These are phyloP conservation scores for Suhomyces bolitotheri DNA, from an alignment of 1,139 yeast species.

Conservation along the genomic window DNA sequence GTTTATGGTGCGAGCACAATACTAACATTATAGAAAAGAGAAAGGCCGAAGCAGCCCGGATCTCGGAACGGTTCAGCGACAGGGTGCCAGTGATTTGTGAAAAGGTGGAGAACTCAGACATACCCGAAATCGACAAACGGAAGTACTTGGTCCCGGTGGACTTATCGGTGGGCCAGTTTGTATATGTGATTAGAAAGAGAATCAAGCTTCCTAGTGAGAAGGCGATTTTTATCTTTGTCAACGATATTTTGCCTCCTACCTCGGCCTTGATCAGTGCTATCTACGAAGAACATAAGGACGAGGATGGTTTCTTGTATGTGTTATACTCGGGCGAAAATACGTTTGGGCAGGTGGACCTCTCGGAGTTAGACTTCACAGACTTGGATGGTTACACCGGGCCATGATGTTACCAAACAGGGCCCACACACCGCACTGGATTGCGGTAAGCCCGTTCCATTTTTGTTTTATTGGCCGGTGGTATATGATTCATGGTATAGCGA, in stretches of 20 bases:
- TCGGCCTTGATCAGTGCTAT: constrained; percentile 94
- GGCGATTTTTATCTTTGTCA: constrained; percentile 95
- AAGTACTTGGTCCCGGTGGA: constrained; percentile 96
- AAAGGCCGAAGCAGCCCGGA: constrained; percentile 92
- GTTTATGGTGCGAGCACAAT: no score
- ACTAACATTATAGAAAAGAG: constrained; percentile 66
- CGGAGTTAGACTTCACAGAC: constrained; percentile 29
- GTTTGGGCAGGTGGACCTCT: constrained; percentile 56
- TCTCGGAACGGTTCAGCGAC: constrained; percentile 84
- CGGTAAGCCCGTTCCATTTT: not conserved
- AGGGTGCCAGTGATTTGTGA: constrained; percentile 97
- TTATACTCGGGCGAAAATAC: constrained; percentile 88
- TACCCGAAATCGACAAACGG: constrained; percentile 94
- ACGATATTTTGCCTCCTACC: constrained; percentile 95
- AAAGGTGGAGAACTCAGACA: constrained; percentile 94
- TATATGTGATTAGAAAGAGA: constrained; percentile 93
- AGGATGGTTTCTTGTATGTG: constrained; percentile 94
- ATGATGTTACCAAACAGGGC: not conserved
- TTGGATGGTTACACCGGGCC: constrained; percentile 16
- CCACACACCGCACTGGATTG: constrained; percentile 3
- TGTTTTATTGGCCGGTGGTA: constrained; percentile 3
- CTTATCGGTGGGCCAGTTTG: constrained; percentile 96
- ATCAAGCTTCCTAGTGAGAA: constrained; percentile 95
- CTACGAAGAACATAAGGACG: constrained; percentile 95
- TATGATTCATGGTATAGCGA: constrained; percentile 1